Base-by-base conservation (phyloP, 2,329 filamentous ascomycete genomes). In the Clarireedia homoeocarpa region DNA sequence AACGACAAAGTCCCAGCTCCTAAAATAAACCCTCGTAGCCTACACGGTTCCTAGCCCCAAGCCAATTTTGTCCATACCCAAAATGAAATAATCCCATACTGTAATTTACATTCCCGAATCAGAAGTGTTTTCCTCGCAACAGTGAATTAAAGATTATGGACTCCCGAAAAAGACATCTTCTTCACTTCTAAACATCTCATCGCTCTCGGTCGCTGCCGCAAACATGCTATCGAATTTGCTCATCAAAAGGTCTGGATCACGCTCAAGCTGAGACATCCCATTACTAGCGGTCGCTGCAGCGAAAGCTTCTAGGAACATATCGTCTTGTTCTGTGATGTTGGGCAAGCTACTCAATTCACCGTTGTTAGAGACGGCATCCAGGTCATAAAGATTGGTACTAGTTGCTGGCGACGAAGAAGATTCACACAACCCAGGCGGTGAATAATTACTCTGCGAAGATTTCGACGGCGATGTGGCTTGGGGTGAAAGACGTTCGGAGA, bases 341-440 rank as follows among this genome's bases (percentile, higher is more conserved):
- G 57, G 58, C 7, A 66, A 47, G 36, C 56, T 58, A 36, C 58
- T 58, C 10, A 58, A 52, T 26, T 64, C 63, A n/a, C 58, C 63
- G 46, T 62, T 61, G 30, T 62, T 63, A 6, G 62, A 62, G 26
- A 44, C 47, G 15, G 27, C 57, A 40, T 67, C 63, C 7, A 66
- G 49, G 40, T 69, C 67, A 56, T 69, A 70, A 48, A 64, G 65
- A 49, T 65, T 59, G 47, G 59, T 47, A 45, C 63, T 67, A 6
- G 65, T 57, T 20, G 75, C 71, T 27, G 77, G 77, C 4, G 81
- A 80, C 24, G 81, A 83, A 14, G 79, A 80, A 23, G 80, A 81
- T 58, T 80, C 76, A n/a, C 81, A 83, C 30, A 84, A 76, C 59
- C 79, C 80, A 1, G 81, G 81, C 4, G 80, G 79, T 3, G 81